Evolutionary conservation across 352 stramenopile species (phyloP), one percentile per base, ranked within the genome.

Genomic region (Phytophthora pinifolia): DNA sequence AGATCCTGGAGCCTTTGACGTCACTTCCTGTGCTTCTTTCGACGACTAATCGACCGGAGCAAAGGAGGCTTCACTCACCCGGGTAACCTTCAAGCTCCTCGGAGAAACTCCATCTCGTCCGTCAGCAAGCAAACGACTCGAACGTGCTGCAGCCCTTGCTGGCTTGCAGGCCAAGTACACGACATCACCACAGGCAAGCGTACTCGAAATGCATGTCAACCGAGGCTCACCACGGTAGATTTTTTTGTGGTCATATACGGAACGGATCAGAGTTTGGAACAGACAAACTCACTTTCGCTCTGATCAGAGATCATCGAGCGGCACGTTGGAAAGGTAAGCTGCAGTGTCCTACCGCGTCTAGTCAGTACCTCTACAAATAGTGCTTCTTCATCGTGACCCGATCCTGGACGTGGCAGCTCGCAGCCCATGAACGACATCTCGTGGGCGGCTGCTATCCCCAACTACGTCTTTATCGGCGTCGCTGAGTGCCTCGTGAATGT

Each of bases 401-500:
- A 72, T 81, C 14, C 44, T 70, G 9, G 67, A 81, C 25, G 47
- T 1, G 70, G 68, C 35, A 69, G 56, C 30, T 50, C 65, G 1
- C 59, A 78, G 18, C 67, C 68, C 4, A 81, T 84, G 74, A 79
- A 79, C 62, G 13, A 79, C 36, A 69, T 84, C 15, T 66, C 56
- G 14, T 84, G 74, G 74, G 63, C 51, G 13, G 54, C 50, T 9
- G 70, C 67, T 6, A 72, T 79, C 29, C 67, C 60, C 2, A 70
- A 75, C 46, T 84, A 84, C 56, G 48, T 81, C 6, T 67, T 84
- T 36, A 64, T 82, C 34, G 74, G 61, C 9, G 35, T 84, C 3
- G 73, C 71, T n/a, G 66, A 81, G 44, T 79, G 65, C 48, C 44
- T 84, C 22, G 72, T 84, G 52, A 81, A 81, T 55, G 69, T 84